phyloP scores from a whole-genome alignment of 2,329 filamentous ascomycete species.

The Mariannaea sp. region DNA sequence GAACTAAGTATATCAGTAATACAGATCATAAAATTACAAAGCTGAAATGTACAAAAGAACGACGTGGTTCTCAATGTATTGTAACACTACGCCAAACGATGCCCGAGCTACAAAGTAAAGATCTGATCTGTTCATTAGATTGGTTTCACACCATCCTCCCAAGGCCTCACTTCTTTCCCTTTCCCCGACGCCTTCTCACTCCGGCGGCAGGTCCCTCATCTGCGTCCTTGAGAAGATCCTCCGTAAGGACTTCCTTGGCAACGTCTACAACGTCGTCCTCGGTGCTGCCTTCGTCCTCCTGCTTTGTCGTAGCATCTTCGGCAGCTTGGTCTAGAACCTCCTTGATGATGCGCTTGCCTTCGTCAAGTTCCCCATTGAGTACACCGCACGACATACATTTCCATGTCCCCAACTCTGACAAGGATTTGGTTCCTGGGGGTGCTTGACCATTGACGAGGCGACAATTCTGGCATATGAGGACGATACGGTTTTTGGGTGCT shows the following conservation, averaged over 20 bases:
- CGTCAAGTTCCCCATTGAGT: conserved; percentile 81
- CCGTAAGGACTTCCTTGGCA: conserved; percentile 14
- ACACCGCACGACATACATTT: conserved; percentile 83
- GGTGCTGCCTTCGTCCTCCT: conserved; percentile 20
- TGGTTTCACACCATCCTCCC: not conserved
- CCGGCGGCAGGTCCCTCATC: conserved; percentile 30
- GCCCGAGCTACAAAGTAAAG: not conserved
- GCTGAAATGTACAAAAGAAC: not conserved
- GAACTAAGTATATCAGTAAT: too few species aligned
- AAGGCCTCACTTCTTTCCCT: conserved; percentile 32
- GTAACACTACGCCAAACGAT: conserved; percentile 1
- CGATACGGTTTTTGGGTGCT: conserved; percentile 86
- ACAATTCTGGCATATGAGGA: conserved; percentile 81
- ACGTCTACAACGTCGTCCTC: conserved; percentile 25
- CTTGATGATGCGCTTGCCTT: conserved; percentile 72
- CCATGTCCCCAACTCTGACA: conserved; percentile 86
- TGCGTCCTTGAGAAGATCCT: conserved; percentile 20
- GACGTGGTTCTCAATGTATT: not conserved
- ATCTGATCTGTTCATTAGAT: not conserved
- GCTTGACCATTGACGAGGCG: conserved; percentile 94
- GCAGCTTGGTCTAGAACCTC: conserved; percentile 56
- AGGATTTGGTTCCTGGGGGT: conserved; percentile 77
- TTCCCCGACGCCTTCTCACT: conserved; percentile 35
- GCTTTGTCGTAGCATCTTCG: conserved; percentile 22
- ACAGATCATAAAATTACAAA: not conserved